Evolutionary conservation across 805 yeast species (phyloP).

Genomic region (Kregervanrija pseudodelftensis): DNA sequence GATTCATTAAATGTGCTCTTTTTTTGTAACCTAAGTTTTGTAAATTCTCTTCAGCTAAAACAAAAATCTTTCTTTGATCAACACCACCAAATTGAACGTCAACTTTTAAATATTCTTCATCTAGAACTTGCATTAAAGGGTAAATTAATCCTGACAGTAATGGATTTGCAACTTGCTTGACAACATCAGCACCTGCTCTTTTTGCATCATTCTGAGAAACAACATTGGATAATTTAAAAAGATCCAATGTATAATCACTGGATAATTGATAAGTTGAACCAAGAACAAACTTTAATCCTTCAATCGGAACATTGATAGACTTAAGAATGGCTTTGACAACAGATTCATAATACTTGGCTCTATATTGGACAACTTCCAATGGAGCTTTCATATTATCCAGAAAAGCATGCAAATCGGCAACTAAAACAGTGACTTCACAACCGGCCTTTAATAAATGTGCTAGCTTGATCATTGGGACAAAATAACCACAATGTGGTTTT

Average conservation of each 20-base stretch:
- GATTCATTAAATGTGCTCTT: constrained; percentile 98
- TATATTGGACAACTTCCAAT: constrained; percentile 77
- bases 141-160: constrained; percentile 87
- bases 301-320: constrained; percentile 88
- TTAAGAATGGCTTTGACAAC: constrained; percentile 78
- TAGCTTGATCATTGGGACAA: constrained; percentile 94
- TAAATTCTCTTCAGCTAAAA: constrained; percentile 91
- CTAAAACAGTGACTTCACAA: constrained; percentile 81
- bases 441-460: constrained; percentile 96
- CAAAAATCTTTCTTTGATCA: constrained; percentile 97
- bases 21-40: constrained; percentile 86
- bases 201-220: constrained; percentile 95
- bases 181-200: constrained; percentile 99
- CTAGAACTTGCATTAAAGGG: constrained; percentile 98
- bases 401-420: constrained; percentile 96
- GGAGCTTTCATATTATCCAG: constrained; percentile 99
- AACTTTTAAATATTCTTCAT: constrained; percentile 79
- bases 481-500: constrained; percentile 96
- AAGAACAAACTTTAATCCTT: constrained; percentile 70
- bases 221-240: constrained; percentile 74
- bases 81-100: constrained; percentile 99
- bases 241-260: constrained; percentile 77
- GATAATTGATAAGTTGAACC: constrained; percentile 88
- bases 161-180: constrained; percentile 94
- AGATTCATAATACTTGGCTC: constrained; percentile 85